These are phyloP conservation scores for Talaromyces borbonicus DNA, from an alignment of 495 filamentous ascomycete genomes.

Conservation along the genomic window DNA sequence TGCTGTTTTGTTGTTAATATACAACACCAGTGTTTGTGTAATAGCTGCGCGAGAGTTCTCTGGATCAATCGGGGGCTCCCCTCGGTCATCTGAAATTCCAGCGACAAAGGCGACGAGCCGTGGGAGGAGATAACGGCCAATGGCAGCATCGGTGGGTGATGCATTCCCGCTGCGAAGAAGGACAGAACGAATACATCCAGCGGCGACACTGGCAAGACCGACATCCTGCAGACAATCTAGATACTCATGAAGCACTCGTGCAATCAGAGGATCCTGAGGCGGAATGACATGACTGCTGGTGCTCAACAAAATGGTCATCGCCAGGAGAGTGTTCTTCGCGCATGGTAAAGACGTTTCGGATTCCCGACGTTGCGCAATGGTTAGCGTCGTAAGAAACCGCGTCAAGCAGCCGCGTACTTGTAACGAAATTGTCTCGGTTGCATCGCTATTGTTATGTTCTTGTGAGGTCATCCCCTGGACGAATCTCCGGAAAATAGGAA, in stretches of 20 bases:
- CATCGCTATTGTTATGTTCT: conserved; percentile 14
- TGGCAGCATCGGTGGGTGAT: conserved; percentile 58
- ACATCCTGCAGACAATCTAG: conserved; percentile 72
- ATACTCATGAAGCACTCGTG: conserved; percentile 61
- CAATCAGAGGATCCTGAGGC: conserved; percentile 60
- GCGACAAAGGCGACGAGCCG: conserved; percentile 66
- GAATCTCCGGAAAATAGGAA: conserved; percentile 90
- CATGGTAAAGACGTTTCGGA: conserved; percentile 69
- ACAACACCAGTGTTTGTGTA: conserved; percentile 62
- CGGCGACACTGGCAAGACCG: conserved; percentile 75
- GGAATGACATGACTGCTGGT: conserved; percentile 62
- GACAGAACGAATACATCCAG: conserved; percentile 77
- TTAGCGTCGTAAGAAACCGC: conserved; percentile 70
- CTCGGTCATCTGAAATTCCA: conserved; percentile 44
- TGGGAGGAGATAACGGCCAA: conserved; percentile 66
- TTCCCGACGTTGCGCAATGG: conserved; percentile 75
- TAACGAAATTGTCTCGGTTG: conserved; percentile 28
- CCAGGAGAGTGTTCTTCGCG: conserved; percentile 86
- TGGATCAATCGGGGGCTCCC: conserved; percentile 52
- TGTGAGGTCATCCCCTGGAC: conserved; percentile 54
- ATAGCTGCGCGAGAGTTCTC: conserved; percentile 61
- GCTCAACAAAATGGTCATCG: conserved; percentile 80
- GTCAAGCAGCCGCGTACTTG: conserved; percentile 66
- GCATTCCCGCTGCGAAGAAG: conserved; percentile 57
- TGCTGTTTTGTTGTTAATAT: conserved; percentile 45